These are phyloP conservation scores for Lomentospora prolificans DNA, from an alignment of 2,329 filamentous ascomycete species.

Conservation along the genomic window DNA sequence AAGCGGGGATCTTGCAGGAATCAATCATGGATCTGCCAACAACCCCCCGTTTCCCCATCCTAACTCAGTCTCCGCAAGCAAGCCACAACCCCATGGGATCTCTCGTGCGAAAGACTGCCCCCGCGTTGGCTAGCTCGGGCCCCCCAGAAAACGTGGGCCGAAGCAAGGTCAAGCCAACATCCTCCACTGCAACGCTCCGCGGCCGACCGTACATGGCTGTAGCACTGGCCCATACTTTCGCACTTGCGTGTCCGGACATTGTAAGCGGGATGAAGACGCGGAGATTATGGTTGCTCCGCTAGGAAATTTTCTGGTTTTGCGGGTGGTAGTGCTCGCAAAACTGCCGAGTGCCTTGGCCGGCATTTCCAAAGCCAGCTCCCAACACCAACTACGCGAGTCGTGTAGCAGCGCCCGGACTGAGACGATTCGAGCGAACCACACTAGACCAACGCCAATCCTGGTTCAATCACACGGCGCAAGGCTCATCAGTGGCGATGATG, in stretches of 20 bases:
- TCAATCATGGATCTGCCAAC: background rate
- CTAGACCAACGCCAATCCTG: too few species aligned
- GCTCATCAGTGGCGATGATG: too few species aligned
- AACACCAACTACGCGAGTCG: too few species aligned
- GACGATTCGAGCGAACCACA: too few species aligned
- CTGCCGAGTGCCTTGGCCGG: too few species aligned
- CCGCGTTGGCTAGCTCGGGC: background rate
- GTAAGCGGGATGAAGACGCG: background rate
- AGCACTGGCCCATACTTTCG: background rate
- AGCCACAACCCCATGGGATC: too few species aligned
- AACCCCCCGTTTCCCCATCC: too few species aligned
- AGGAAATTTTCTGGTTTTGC: background rate
- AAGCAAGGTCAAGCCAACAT: background rate
- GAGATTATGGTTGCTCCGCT: background rate
- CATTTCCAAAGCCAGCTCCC: too few species aligned
- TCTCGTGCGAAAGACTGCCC: too few species aligned
- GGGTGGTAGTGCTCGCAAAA: background rate
- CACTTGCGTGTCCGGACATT: background rate
- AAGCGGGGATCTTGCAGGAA: slow-evolving; percentile 4
- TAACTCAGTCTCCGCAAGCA: too few species aligned
- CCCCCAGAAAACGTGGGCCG: background rate
- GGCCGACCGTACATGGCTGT: background rate
- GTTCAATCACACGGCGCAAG: too few species aligned
- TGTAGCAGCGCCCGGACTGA: too few species aligned
- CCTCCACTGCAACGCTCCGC: background rate